Evolutionary conservation across 2,329 filamentous ascomycete genomes (phyloP).

Genomic region (Periconia macrospinosa): DNA sequence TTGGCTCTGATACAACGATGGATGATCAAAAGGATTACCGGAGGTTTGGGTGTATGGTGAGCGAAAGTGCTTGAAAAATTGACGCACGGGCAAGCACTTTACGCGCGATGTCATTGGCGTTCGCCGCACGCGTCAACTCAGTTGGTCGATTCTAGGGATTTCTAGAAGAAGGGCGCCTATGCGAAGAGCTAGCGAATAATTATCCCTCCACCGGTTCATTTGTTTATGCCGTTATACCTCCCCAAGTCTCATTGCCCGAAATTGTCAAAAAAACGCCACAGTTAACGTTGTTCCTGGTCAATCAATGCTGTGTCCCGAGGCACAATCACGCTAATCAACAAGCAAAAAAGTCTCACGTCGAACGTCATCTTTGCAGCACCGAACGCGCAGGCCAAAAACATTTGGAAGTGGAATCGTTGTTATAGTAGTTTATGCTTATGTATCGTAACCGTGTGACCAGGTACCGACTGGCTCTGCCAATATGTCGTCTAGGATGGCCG

Average conservation of each 20-base stretch:
- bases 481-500: not conserved
- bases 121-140: constrained; percentile 16
- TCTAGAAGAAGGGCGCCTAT: constrained; percentile 6
- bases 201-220: not conserved
- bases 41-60: constrained; percentile 1
- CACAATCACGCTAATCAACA: not conserved
- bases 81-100: constrained; percentile 9
- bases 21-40: not conserved
- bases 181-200: not conserved
- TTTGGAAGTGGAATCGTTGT: not conserved
- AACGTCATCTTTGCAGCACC: not conserved
- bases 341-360: not conserved
- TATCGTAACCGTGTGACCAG: not conserved
- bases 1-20: constrained; percentile 11
- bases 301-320: not conserved
- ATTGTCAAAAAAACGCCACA: no score
- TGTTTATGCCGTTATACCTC: not conserved
- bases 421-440: not conserved
- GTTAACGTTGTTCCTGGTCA: no score
- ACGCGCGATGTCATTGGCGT: constrained; percentile 20
- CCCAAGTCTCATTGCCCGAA: no score
- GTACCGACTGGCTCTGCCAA: not conserved
- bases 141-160: constrained; percentile 22
- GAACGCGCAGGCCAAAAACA: not conserved
- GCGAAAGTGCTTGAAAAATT: constrained; percentile 13